Conservation (phyloP, 208 protist genomes). For the Angomonas deanei region DNA sequence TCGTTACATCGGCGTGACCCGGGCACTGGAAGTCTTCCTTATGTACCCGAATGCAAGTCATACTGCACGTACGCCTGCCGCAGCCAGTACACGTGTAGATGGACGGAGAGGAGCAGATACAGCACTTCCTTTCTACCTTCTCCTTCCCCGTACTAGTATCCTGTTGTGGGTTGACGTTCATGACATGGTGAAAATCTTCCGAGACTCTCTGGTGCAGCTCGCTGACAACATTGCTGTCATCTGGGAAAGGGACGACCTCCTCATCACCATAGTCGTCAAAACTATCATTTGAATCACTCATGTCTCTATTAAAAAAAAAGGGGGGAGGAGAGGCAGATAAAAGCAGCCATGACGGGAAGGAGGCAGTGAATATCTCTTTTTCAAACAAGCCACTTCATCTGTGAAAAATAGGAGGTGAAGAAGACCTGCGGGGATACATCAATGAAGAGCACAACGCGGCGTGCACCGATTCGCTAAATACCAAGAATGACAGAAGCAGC, state of each 20-base stretch:
- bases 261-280: background rate
- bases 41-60: constrained; percentile 74
- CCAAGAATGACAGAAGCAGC: constrained; percentile 3
- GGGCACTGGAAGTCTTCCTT: constrained; percentile 58
- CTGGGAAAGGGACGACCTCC: background rate
- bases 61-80: constrained; percentile 59
- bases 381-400: too few relatives aligned
- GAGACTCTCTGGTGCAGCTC: background rate
- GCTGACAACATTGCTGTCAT: background rate
- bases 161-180: background rate
- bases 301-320: constrained; percentile 1
- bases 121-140: constrained; percentile 30
- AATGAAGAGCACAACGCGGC: too few relatives aligned
- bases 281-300: background rate
- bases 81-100: constrained; percentile 81
- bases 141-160: background rate
- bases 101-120: constrained; percentile 43
- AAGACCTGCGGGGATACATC: too few relatives aligned
- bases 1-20: constrained; percentile 49
- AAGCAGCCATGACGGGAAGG: too few relatives aligned
- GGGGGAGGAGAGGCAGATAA: background rate
- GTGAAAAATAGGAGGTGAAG: too few relatives aligned
- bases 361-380: too few relatives aligned
- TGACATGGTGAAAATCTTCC: background rate
- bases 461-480: too few relatives aligned